These are phyloP conservation scores for Aspergillus sergii DNA, from an alignment of 2,329 filamentous ascomycete genomes.

Conservation along the genomic window DNA sequence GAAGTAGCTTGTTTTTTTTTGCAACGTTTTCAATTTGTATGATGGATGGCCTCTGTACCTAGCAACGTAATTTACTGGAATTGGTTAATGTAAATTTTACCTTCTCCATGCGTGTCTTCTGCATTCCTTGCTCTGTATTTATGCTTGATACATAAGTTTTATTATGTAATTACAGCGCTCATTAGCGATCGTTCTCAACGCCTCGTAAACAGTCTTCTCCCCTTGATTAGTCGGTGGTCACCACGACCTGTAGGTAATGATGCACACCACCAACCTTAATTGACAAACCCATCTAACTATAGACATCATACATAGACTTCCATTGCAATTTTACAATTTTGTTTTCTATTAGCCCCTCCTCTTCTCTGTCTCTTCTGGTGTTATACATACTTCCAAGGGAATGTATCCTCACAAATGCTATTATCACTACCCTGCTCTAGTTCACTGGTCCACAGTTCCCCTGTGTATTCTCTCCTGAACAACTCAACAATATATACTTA, in stretches of 20 bases:
- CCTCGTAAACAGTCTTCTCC: too few relatives aligned
- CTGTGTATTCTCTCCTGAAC: neutral
- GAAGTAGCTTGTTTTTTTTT: slow-evolving; percentile 15
- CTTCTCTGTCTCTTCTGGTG: neutral
- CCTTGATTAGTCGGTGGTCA: too few relatives aligned
- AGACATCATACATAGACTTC: neutral
- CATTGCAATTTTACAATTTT: neutral
- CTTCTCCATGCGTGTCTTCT: neutral
- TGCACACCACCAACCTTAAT: neutral
- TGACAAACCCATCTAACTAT: neutral
- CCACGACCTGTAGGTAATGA: too few relatives aligned
- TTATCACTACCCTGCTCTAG: neutral
- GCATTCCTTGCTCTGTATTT: neutral
- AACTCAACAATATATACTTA: neutral
- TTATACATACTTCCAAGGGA: too few relatives aligned
- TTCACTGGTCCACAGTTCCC: neutral
- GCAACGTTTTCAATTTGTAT: slow-evolving; percentile 18
- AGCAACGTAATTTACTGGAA: slow-evolving; percentile 21
- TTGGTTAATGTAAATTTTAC: slow-evolving; percentile 4
- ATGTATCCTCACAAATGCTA: neutral
- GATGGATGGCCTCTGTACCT: slow-evolving; percentile 24
- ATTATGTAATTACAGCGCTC: too few relatives aligned
- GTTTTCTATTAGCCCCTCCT: neutral
- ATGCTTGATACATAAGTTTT: too few relatives aligned
- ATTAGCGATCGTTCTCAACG: too few relatives aligned